A percentile compares a stretch with the other conserved stretches of the same genome.
Evolutionary conservation across 2,329 filamentous ascomycete species (phyloP).

Genomic region (Coniochaeta sp.): DNA sequence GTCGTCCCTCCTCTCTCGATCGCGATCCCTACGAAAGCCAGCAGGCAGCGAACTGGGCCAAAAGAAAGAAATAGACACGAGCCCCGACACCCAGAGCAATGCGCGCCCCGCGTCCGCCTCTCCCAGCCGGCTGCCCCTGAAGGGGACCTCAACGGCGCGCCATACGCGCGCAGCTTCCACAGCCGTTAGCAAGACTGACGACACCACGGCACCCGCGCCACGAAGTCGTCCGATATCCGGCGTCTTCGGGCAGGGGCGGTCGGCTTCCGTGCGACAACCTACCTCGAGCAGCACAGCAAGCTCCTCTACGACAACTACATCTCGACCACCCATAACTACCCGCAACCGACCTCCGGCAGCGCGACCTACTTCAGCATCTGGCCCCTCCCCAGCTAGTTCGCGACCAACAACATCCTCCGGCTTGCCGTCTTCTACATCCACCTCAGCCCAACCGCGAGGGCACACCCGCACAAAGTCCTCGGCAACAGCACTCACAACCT

Average conservation of each 20-base stretch:
- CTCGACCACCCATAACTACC: constrained; percentile 11
- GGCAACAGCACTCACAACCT: constrained; percentile 27
- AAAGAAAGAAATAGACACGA: constrained; percentile 6
- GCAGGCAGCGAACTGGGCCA: constrained; percentile 9
- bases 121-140: constrained; percentile 44
- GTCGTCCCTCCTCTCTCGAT: constrained; percentile 36
- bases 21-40: constrained; percentile 42
- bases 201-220: background rate
- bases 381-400: constrained; percentile 7
- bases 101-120: constrained; percentile 28
- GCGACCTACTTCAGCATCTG: constrained; percentile 10
- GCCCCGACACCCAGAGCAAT: constrained; percentile 21
- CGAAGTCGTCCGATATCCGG: constrained; percentile 15
- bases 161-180: background rate
- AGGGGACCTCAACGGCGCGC: constrained; percentile 24
- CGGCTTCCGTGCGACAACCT: constrained; percentile 4
- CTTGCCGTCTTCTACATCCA: constrained; percentile 12
- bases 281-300: constrained; percentile 4
- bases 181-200: background rate
- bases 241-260: constrained; percentile 13
- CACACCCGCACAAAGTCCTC: constrained; percentile 35
- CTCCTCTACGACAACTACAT: constrained; percentile 1
- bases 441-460: constrained; percentile 11
- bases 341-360: constrained; percentile 8
- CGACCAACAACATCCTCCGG: constrained; percentile 22